Conservation (phyloP, 1,139 yeast species). For the Kazachstania sp. region DNA sequence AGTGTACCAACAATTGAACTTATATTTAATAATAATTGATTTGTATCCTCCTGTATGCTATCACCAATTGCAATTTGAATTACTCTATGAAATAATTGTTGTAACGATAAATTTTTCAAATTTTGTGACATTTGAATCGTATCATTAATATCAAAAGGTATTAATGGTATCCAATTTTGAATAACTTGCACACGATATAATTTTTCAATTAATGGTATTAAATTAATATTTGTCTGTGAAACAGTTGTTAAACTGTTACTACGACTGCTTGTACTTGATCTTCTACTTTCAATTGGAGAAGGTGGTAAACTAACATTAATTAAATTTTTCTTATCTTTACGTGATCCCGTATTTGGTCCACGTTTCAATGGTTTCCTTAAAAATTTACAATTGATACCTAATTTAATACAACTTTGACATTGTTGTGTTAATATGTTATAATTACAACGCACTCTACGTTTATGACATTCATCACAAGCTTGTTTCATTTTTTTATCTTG, state of each 20-base stretch:
- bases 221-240: neutral
- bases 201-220: neutral
- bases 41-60: neutral
- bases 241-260: neutral
- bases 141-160: neutral
- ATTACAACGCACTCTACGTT: slow-evolving; percentile 56
- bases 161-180: neutral
- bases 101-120: neutral
- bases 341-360: slow-evolving; percentile 57
- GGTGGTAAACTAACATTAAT: neutral
- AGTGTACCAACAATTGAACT: neutral
- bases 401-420: slow-evolving; percentile 52
- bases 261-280: neutral
- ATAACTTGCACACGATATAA: neutral
- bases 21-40: neutral
- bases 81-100: neutral
- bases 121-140: neutral
- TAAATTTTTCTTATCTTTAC: neutral
- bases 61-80: neutral
- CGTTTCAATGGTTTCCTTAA: slow-evolving; percentile 59
- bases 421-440: slow-evolving; percentile 38
- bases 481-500: slow-evolving; percentile 11
- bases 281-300: neutral
- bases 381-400: slow-evolving; percentile 49
- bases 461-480: slow-evolving; percentile 38